A percentile compares a stretch with the other conserved stretches of the same genome.
Evolutionary conservation across 345 rosid genomes (phyloP).

Genomic region (Pelargonium nanum): DNA sequence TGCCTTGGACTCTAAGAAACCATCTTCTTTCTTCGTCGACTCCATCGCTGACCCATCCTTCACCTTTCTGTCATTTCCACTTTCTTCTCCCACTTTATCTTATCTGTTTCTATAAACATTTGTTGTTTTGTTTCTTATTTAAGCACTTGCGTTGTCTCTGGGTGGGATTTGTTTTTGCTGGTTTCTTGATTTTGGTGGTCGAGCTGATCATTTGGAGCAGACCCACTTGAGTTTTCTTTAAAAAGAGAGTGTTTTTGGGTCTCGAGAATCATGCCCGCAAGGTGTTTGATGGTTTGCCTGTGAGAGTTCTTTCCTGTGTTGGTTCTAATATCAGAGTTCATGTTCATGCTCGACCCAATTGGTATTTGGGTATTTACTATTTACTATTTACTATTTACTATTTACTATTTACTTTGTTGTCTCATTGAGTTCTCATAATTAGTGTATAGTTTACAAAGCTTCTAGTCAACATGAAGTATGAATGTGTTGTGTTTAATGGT

Average conservation of each 20-base stretch:
- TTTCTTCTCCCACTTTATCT: conserved; percentile 11
- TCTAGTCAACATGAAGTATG: not conserved
- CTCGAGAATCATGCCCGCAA: not conserved
- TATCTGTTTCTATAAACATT: conserved; percentile 10
- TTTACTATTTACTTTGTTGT: not conserved
- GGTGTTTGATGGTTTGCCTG: not conserved
- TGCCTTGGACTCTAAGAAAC: conserved; percentile 60
- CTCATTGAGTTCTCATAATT: not conserved
- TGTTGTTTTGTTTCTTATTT: not conserved
- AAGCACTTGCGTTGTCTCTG: not conserved
- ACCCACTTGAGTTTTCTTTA: not conserved
- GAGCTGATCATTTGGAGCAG: not conserved
- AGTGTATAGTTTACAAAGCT: not conserved
- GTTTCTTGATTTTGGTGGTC: not conserved
- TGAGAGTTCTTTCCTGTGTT: not conserved
- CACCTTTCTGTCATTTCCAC: conserved; percentile 76
- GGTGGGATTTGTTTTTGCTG: not conserved
- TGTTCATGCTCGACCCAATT: no score
- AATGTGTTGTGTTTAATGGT: not conserved
- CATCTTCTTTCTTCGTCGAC: conserved; percentile 69
- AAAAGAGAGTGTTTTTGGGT: not conserved
- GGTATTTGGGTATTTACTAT: no score
- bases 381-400: no score
- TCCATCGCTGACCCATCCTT: conserved; percentile 66
- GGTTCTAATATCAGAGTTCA: not conserved